phyloP scores from a whole-genome alignment of 2,329 filamentous ascomycete genomes.

The Alternaria tenuissima region DNA sequence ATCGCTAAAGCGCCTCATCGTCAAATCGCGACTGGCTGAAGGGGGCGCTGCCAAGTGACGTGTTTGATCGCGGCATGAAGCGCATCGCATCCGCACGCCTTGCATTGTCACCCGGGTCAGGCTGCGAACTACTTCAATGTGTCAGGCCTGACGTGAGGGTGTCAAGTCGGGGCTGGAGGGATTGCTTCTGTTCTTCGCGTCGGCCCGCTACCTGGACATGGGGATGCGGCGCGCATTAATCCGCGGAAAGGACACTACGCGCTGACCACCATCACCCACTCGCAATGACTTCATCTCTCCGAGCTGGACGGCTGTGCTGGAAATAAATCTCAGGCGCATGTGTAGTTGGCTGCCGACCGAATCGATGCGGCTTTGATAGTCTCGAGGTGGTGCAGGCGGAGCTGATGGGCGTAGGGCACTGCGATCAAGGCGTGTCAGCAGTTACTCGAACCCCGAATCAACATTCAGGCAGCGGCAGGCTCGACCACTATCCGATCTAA shows the following conservation, averaged over 20 bases:
- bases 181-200: neutral
- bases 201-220: neutral
- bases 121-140: neutral
- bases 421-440: neutral
- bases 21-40: slow-evolving; percentile 20
- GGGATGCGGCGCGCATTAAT: neutral
- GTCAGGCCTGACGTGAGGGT: neutral
- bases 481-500: neutral
- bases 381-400: neutral
- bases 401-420: neutral
- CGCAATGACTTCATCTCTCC: neutral
- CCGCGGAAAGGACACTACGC: neutral
- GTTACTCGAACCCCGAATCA: neutral
- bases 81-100: slow-evolving; percentile 1
- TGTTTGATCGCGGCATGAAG: slow-evolving; percentile 15
- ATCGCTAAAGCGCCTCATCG: slow-evolving; percentile 14
- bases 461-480: neutral
- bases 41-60: slow-evolving; percentile 16
- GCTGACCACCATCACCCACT: neutral
- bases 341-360: neutral
- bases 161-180: neutral
- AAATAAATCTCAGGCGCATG: neutral
- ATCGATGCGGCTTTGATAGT: neutral
- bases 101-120: neutral
- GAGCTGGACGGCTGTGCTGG: neutral